Percentiles rank a stretch among this genome's conserved stretches.
Evolutionary conservation across 345 rosid species (phyloP).

Genomic region (Pistacia vera): DNA sequence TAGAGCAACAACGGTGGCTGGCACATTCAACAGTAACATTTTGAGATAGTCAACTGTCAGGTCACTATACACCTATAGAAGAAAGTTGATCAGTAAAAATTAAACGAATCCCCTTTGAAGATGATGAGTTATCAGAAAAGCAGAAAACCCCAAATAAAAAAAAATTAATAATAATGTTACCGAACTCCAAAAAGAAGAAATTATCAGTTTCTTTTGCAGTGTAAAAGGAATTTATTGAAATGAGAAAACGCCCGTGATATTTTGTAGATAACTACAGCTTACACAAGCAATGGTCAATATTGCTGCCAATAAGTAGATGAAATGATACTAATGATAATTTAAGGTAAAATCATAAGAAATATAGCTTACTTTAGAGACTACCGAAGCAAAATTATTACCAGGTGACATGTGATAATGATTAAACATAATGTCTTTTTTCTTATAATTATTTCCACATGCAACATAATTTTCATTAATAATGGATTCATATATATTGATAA

Average conservation of each 20-base stretch:
- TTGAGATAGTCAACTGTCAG: constrained; percentile 84
- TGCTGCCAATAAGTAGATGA: not conserved
- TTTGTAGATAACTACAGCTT: not conserved
- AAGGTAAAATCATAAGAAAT: not conserved
- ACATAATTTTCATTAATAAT: not conserved
- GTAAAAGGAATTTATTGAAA: not conserved
- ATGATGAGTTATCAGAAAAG: not conserved
- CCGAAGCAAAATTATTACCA: not conserved
- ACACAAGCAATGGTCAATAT: not conserved
- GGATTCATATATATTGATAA: too few relatives aligned
- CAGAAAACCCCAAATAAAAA: not conserved
- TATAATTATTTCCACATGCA: not conserved
- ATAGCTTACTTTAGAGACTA: not conserved
- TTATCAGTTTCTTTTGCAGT: not conserved
- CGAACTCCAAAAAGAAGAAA: not conserved
- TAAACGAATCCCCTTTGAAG: not conserved
- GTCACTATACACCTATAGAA: constrained; percentile 83
- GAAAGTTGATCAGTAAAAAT: constrained; percentile 12
- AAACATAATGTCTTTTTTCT: not conserved
- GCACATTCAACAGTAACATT: constrained; percentile 88
- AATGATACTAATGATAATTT: not conserved
- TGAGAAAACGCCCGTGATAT: not conserved
- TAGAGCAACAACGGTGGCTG: constrained; percentile 82
- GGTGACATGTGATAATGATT: too few relatives aligned
- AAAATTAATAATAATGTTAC: not conserved